phyloP scores from a whole-genome alignment of 257 asterid genomes.

The Nicotiana paniculata region DNA sequence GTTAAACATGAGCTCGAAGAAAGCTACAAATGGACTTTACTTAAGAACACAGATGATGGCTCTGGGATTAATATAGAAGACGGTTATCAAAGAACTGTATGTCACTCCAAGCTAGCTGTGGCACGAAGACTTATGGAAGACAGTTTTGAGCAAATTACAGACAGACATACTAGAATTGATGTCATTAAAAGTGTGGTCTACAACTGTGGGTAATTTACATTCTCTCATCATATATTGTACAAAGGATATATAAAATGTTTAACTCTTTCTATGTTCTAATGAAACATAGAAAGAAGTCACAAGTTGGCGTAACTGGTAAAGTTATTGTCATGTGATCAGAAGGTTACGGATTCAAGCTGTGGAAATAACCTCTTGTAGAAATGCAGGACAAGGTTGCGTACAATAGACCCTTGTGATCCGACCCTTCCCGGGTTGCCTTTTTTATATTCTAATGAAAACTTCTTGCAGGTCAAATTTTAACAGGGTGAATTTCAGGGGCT shows the following conservation, averaged over 20 bases:
- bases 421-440: no score
- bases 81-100: slow-evolving; percentile 27
- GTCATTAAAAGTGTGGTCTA: slow-evolving; percentile 41
- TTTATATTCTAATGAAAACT: neutral
- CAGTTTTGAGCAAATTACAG: slow-evolving; percentile 42
- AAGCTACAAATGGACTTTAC: slow-evolving; percentile 47
- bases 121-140: slow-evolving; percentile 49
- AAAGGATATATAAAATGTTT: neutral
- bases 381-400: no score
- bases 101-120: slow-evolving; percentile 53
- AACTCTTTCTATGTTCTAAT: neutral
- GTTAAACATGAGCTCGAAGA: slow-evolving; percentile 25
- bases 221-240: neutral
- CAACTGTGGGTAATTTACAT: slow-evolving; percentile 36
- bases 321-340: no score
- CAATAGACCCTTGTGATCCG: no score
- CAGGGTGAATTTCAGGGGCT: slow-evolving; percentile 34
- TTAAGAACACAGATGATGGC: slow-evolving; percentile 29
- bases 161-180: slow-evolving; percentile 35
- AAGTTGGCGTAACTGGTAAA: no score
- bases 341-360: no score
- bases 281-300: neutral
- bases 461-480: slow-evolving; percentile 43
- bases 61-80: slow-evolving; percentile 20
- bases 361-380: no score